Base-by-base conservation (phyloP, 495 filamentous ascomycete genomes). In the Staphylotrichum tortipilum region DNA sequence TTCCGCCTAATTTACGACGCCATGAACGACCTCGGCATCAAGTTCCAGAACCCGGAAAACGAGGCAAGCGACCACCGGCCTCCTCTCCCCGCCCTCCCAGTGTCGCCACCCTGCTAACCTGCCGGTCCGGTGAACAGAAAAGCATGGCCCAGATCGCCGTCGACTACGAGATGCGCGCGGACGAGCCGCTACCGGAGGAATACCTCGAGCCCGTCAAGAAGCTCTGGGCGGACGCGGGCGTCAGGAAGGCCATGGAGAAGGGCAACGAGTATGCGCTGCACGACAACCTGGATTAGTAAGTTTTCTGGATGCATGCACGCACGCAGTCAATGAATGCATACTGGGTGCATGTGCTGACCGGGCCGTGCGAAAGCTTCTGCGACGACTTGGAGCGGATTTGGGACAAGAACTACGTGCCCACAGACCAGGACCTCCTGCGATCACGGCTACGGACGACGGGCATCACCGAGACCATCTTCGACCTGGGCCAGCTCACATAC, bases 241-340 rank as follows among this genome's bases (percentile, higher is more conserved):
- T 98, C 10, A 88, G 89, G 66, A 76, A 84, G 58, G 88, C 87
- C 31, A 88, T 97, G 53, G 77, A 80, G 47, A 85, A 89, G 58
- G 92, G 91, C 44, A 91, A 95, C 62, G 94, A 97, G 69, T 98
- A 89, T 68, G 91, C 92, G 31, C 78, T 98, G 30, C 89, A 97
- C 62, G 92, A 98, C 65, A 96, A 95, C 53, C 67, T 95, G 56
- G 80, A 80, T 67, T 98, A 96, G 92, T 98, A 72, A 70, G 88
- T n/a, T n/a, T n/a, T n/a, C n/a, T n/a, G n/a, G n/a, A n/a, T n/a
- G n/a, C n/a, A n/a, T n/a, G n/a, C n/a, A n/a, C n/a, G n/a, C n/a
- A n/a, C n/a, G n/a, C n/a, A n/a, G n/a, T 73, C 39, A 30, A 3
- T 10, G 18, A 23, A 18, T 0, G 21, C 22, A 5, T 44, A n/a